Percentiles rank a stretch among this genome's conserved stretches.
Conservation (phyloP, 1,139 yeast species). For the Waltiozyma solani region DNA sequence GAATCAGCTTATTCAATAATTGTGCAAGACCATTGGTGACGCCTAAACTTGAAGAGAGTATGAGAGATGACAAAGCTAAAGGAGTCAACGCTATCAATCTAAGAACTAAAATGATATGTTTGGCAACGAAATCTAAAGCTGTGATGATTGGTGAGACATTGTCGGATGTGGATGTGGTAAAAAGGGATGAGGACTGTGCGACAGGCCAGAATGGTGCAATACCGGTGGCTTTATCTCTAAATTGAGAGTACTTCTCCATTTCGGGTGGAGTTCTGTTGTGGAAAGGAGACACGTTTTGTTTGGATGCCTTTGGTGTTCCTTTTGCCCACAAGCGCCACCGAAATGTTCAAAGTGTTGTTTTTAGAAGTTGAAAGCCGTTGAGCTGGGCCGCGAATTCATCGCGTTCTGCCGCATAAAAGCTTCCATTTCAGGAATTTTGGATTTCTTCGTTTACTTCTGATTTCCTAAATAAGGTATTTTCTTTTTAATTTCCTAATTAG, state of each 20-base stretch:
- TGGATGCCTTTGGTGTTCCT: no score
- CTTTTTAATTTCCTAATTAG: no score
- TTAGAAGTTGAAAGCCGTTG: no score
- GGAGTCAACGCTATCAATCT: neutral
- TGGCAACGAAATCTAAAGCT: neutral
- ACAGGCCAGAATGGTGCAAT: conserved; percentile 64
- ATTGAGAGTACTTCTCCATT: conserved; percentile 68
- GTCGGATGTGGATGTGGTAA: neutral
- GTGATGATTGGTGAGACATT: neutral
- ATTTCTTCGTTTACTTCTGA: no score
- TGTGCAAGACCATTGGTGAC: neutral
- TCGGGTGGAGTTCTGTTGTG: no score
- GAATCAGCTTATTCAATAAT: neutral
- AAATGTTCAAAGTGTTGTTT: no score
- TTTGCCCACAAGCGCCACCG: no score
- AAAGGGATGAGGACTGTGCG: neutral
- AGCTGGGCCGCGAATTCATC: no score
- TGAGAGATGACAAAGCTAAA: neutral
- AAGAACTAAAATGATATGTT: neutral
- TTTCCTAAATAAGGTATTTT: no score
- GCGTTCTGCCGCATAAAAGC: no score
- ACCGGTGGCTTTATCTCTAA: conserved; percentile 80
- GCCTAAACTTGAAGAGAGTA: neutral
- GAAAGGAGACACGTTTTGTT: no score
- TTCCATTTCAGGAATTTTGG: no score